Conservation (phyloP, 1,284 basidiomycete species). For the Rhodotorula glutinis region DNA sequence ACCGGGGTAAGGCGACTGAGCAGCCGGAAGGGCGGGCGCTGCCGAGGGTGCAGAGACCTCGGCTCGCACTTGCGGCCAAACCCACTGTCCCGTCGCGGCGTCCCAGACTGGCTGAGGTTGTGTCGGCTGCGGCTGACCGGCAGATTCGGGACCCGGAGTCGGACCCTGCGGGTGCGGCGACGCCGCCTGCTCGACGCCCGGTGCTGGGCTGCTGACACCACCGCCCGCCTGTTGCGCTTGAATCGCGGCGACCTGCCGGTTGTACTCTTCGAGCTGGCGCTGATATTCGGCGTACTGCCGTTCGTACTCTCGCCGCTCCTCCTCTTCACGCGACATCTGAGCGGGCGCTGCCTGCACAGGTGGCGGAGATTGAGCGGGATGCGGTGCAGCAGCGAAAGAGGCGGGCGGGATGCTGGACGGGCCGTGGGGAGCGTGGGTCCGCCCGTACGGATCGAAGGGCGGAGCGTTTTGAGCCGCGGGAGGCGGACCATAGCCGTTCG, state of each 20-base stretch:
- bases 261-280: conserved; percentile 29
- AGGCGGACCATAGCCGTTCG: conserved; percentile 8
- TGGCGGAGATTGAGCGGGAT: neutral
- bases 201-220: neutral
- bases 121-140: neutral
- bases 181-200: neutral
- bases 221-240: neutral
- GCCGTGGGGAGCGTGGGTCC: neutral
- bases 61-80: conserved; percentile 14
- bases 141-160: neutral
- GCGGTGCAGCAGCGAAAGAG: neutral
- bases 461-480: conserved; percentile 5
- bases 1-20: neutral
- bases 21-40: neutral
- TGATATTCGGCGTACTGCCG: conserved; percentile 30
- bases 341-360: conserved; percentile 8
- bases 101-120: conserved; percentile 33
- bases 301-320: conserved; percentile 33
- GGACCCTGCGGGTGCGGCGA: no score
- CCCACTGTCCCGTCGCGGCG: conserved; percentile 19
- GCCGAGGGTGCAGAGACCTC: neutral
- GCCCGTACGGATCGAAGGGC: conserved; percentile 3
- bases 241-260: conserved; percentile 20
- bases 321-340: conserved; percentile 10
- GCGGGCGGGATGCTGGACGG: no score